Evolutionary conservation across 495 filamentous ascomycete species (phyloP).

Genomic region (Annulohypoxylon bovei): DNA sequence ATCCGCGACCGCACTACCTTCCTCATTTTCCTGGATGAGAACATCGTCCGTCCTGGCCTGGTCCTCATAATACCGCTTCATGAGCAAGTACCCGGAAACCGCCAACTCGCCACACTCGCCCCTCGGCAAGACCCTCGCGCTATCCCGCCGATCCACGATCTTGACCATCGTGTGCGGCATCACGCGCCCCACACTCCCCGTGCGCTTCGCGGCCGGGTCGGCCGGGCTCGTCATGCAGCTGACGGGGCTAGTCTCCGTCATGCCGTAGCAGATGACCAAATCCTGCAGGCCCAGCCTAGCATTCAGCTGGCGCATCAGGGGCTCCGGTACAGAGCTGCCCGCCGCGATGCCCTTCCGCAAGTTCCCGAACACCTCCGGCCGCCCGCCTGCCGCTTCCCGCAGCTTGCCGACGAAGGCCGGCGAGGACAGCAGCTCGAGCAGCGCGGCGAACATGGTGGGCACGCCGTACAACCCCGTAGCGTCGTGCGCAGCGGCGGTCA

Average conservation of each 20-base stretch:
- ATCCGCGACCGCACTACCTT: no score
- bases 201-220: slow-evolving; percentile 82
- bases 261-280: slow-evolving; percentile 95
- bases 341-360: slow-evolving; percentile 93
- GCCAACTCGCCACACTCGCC: slow-evolving; percentile 82
- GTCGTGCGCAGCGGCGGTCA: slow-evolving; percentile 75
- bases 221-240: slow-evolving; percentile 87
- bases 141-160: slow-evolving; percentile 73
- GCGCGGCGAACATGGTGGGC: slow-evolving; percentile 94
- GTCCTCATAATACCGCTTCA: slow-evolving; percentile 91
- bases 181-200: slow-evolving; percentile 76
- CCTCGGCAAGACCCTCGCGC: slow-evolving; percentile 65
- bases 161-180: slow-evolving; percentile 85
- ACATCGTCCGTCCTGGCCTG: slow-evolving; percentile 74
- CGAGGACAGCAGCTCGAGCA: slow-evolving; percentile 75
- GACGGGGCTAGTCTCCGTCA: slow-evolving; percentile 97
- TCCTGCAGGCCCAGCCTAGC: slow-evolving; percentile 79
- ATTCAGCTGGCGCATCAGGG: slow-evolving; percentile 85
- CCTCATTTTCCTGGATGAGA: slow-evolving; percentile 64
- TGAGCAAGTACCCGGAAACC: slow-evolving; percentile 84
- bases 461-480: slow-evolving; percentile 93
- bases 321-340: slow-evolving; percentile 81
- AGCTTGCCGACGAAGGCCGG: slow-evolving; percentile 49
- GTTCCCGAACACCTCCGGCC: slow-evolving; percentile 63
- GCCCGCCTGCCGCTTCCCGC: slow-evolving; percentile 58